Base-by-base conservation (phyloP, 2,329 filamentous ascomycete species). In the Ascochyta viciae-villosae region DNA sequence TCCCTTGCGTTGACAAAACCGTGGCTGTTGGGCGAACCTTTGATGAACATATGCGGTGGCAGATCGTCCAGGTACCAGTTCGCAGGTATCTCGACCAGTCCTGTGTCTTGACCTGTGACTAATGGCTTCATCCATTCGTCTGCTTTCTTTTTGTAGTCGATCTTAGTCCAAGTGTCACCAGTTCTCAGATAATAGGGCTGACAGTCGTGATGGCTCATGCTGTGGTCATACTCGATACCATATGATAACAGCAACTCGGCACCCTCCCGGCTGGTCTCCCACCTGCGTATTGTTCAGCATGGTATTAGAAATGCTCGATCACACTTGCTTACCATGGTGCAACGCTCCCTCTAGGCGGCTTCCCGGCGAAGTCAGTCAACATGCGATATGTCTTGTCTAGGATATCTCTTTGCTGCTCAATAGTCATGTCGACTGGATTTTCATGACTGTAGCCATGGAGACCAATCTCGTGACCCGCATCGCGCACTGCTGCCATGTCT, bases 371-470 rank as follows among this genome's bases (percentile, higher is more conserved):
- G 0, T 88, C 85, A 0, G 86, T 90, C 31, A 92, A 81, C 74
- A 92, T 81, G 22, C 83, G 82, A 70, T 87, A 91, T 16, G 88
- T 91, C 74, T 90, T 90, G 66, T 89, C 87, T 6, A 94, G 81
- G 15, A 93, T 87, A 54, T 90, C 88, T 13, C 83, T 83, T 72
- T 93, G 89, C 75, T 93, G 90, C 68, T 92, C 89, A 1, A 89
- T 71, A 0, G 82, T 89, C 88, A 92, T 90, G 53, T 87, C 84
- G 0, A 80, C 81, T 0, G 89, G 88, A 64, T 92, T 91, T 70
- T 92, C 89, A 66, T 92, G 89, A 0, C 83, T 86, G 75, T 92
- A 92, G 4, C 78, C 89, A 60, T 92, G 89, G 6, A 89, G 79
- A 2, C 87, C 87, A 56, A 84, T 86, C 68, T 89, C 87, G 66